phyloP scores from a whole-genome alignment of 2,329 filamentous ascomycete genomes.

The Epichloe hybrida region DNA sequence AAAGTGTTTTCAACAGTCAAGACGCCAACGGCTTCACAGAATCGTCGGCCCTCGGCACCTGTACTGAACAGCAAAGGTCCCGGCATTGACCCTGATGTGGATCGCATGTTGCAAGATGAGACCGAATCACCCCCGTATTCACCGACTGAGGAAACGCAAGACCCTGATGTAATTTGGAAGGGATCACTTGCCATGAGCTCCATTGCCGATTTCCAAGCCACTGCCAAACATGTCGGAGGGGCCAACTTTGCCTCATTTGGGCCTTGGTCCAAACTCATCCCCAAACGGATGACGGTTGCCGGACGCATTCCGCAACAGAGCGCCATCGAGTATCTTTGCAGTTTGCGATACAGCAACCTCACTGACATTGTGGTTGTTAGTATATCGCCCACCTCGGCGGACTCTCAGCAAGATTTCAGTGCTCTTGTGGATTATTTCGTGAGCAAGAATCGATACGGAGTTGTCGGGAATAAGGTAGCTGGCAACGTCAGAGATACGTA shows the following conservation, averaged over 20 bases:
- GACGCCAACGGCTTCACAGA: conserved; percentile 47
- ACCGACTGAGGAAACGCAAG: conserved; percentile 54
- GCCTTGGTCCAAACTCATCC: conserved; percentile 63
- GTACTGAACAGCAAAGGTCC: conserved; percentile 36
- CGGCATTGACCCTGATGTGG: conserved; percentile 75
- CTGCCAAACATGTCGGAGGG: conserved; percentile 74
- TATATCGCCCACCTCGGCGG: conserved; percentile 50
- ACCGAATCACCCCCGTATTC: conserved; percentile 74
- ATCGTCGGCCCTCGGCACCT: conserved; percentile 35
- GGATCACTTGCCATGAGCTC: conserved; percentile 65
- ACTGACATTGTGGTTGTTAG: conserved; percentile 77
- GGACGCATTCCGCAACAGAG: conserved; percentile 71
- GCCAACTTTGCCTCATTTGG: conserved; percentile 56
- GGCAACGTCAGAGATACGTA: conserved; percentile 81
- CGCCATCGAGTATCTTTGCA: conserved; percentile 83
- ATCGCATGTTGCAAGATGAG: conserved; percentile 72
- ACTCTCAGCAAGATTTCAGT: conserved; percentile 50
- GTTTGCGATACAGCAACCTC: conserved; percentile 65
- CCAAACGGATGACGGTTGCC: conserved; percentile 54
- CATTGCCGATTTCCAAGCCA: conserved; percentile 60
- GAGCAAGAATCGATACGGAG: conserved; percentile 70
- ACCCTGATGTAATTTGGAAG: conserved; percentile 65
- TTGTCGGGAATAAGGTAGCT: conserved; percentile 62
- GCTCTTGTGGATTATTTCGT: conserved; percentile 80
- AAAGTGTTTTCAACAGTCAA: conserved; percentile 75